Percentiles rank a stretch among this genome's conserved stretches.
Conservation (phyloP, 108 stramenopile genomes). For the Aurantiochytrium sp. region DNA sequence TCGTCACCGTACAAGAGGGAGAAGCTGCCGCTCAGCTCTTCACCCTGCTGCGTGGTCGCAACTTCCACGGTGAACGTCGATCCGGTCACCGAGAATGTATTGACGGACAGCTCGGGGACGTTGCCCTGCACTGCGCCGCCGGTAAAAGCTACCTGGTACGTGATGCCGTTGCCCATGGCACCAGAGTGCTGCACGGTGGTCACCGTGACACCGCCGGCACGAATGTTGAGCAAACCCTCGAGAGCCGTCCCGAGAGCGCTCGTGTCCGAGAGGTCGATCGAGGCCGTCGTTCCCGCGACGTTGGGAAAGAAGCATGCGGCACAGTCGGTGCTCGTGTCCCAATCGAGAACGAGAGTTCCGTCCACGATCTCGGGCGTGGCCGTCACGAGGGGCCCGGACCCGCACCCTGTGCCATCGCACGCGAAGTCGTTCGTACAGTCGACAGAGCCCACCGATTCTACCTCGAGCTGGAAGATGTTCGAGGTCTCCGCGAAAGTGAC, state of each 20-base stretch:
- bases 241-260: not conserved
- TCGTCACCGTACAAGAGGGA: constrained; percentile 54
- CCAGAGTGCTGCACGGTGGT: not conserved
- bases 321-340: not conserved
- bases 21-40: constrained; percentile 66
- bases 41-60: constrained; percentile 59
- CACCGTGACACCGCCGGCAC: not conserved
- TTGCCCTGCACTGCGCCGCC: constrained; percentile 50
- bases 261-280: not conserved
- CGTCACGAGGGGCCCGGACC: not conserved
- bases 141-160: not conserved
- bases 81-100: constrained; percentile 57
- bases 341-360: not conserved
- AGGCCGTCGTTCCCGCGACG: not conserved
- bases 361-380: not conserved
- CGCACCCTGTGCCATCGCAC: not conserved
- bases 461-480: constrained; percentile 1
- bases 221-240: not conserved
- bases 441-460: not conserved
- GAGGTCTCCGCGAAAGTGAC: not conserved
- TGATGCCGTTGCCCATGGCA: not conserved
- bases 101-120: constrained; percentile 48
- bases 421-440: not conserved
- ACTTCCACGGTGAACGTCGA: constrained; percentile 52
- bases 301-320: not conserved